Evolutionary conservation across 2,329 filamentous ascomycete genomes (phyloP), one percentile per base, ranked within the genome.

Genomic region (Ophiocordyceps unilateralis): DNA sequence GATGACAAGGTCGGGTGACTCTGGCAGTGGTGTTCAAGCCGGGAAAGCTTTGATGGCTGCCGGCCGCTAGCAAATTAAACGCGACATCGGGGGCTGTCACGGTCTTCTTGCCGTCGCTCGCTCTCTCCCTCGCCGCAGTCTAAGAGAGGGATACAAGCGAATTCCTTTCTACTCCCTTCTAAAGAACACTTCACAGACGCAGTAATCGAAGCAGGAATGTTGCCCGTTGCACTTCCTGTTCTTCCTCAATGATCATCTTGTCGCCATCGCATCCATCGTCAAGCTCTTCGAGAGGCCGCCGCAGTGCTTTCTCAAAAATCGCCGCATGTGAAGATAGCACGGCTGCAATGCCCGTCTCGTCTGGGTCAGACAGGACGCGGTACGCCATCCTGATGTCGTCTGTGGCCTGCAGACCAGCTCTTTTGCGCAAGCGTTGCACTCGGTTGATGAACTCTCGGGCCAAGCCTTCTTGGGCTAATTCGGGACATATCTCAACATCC

Each of bases 331-430:
- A 72, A 49, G 74, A 68, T 55, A 93, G 86, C 3, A 79, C 78
- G 43, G 72, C 68, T 45, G 72, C 75, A 21, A 94, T 61, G 5
- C 84, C 85, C 46, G 88, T 71, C 39, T 76, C 72, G 2, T 91
- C 83, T 0, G 84, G 83, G 55, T 94, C 87, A 8, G 76, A 72
- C 41, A 93, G 64, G 5, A 96, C 77, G 45, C 71, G 72, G 65
- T 94, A 96, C 60, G 93, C 83, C 83, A 98, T 94, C 65, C 82
- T 84, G 48, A 98, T 80, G 56, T 96, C 91, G 56, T 98, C 91
- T 0, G 89, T 96, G 1, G 87, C 78, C 49, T 88, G 77, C 42
- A 98, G 69, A 1, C 86, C 86, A 8, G 88, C 88, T 68, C 91
- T 91, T 75, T 98, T 98, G 50, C 91, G 79, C 48, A 96, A 69